Base-by-base conservation (phyloP, 495 filamentous ascomycete genomes). In the Achaetomiella virescens region DNA sequence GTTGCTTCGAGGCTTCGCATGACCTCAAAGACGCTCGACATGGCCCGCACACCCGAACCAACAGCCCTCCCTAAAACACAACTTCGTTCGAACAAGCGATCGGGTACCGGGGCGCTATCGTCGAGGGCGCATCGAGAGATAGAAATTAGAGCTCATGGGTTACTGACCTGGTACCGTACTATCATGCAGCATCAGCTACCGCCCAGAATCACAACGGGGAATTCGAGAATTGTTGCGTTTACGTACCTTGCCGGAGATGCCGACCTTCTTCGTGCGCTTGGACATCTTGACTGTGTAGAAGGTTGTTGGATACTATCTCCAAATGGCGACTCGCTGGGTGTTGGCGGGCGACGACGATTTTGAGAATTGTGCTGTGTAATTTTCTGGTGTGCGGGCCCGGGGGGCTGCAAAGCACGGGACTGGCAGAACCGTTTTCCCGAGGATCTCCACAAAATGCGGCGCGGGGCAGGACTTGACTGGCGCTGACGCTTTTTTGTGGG, bases 211-310 rank as follows among this genome's bases (percentile, higher is more conserved):
- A 42, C 43, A 47, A 1, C 5, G 24, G 31, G 31, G 18, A 49
- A 17, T 18, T 50, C 14, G 31, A 31, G 29, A 21, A 43, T 0
- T 27, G 24, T 25, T 51, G 17, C 37, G 27, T 40, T 62, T 46
- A 65, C 61, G 50, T 69, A 76, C 75, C 64, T 67, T 79, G 72
- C 80, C 82, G 80, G 80, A 83, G 63, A 83, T 79, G 69, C 91
- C 90, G 88, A 96, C 91, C 88, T 96, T 96, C 87, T 95, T 95
- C 52, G 90, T 96, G 79, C 90, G 84, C 81, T 95, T 95, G 69
- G 90, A 92, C 90, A 96, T 96, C 74, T 85, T 90, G 82, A 72
- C 74, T 73, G 70, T 61, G 62, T 66, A 49, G 38, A 44, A 48
- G 59, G 50, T 52, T 66, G 59, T 36, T 52, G 46, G 31, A 44